These are phyloP conservation scores for Nemania abortiva DNA, from an alignment of 2,329 filamentous ascomycete genomes.

Conservation along the genomic window DNA sequence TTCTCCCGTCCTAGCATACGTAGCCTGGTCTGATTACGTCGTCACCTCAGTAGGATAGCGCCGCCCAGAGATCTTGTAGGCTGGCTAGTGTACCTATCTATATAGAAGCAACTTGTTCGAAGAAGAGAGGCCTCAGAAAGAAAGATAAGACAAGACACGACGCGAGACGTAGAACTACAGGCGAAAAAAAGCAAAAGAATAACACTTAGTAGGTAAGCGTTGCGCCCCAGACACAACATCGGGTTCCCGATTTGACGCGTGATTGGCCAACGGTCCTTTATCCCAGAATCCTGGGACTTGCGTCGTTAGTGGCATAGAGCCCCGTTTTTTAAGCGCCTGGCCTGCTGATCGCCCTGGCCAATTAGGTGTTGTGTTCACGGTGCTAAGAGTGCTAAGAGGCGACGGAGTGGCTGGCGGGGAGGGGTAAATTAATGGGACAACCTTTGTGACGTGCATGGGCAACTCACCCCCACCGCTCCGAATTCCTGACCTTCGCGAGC, in stretches of 20 bases:
- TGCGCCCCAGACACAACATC: slow-evolving; percentile 26
- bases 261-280: slow-evolving; percentile 34
- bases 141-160: background rate
- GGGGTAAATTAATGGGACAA: slow-evolving; percentile 32
- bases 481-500: slow-evolving; percentile 22
- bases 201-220: slow-evolving; percentile 11
- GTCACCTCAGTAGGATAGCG: slow-evolving; percentile 1
- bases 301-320: slow-evolving; percentile 29
- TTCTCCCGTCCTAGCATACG: background rate
- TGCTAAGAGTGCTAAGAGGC: background rate
- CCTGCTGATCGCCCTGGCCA: slow-evolving; percentile 18
- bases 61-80: background rate
- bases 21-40: slow-evolving; percentile 4
- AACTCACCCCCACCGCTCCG: slow-evolving; percentile 11
- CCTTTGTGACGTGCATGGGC: slow-evolving; percentile 37
- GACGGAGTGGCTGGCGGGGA: slow-evolving; percentile 29
- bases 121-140: background rate
- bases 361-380: slow-evolving; percentile 13
- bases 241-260: slow-evolving; percentile 15
- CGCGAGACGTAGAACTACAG: background rate
- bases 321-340: slow-evolving; percentile 41
- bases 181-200: slow-evolving; percentile 1
- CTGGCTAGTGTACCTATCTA: background rate
- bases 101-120: background rate
- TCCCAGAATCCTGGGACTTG: slow-evolving; percentile 43